Conservation (phyloP, 2,329 filamentous ascomycete species). For the Trichoderma sp. region DNA sequence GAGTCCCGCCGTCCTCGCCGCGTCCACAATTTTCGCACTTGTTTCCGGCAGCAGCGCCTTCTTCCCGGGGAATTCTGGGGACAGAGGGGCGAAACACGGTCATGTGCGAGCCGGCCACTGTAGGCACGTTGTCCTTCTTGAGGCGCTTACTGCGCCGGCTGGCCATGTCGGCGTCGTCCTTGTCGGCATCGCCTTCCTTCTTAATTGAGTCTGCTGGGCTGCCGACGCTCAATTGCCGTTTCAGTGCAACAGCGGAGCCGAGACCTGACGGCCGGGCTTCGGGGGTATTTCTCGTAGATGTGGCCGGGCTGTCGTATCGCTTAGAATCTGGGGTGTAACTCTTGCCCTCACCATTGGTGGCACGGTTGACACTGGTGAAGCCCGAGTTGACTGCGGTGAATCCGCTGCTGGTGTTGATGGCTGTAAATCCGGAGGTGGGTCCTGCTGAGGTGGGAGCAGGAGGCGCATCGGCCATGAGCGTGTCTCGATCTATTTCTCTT, state of each 20-base stretch:
- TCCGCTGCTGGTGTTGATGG: constrained; percentile 58
- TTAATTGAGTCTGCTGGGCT: constrained; percentile 45
- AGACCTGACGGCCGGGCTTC: constrained; percentile 57
- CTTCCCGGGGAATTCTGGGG: constrained; percentile 60
- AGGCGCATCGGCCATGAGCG: constrained; percentile 46
- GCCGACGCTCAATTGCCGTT: constrained; percentile 69
- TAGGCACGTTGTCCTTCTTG: constrained; percentile 76
- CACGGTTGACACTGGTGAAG: constrained; percentile 65
- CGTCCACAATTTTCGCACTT: constrained; percentile 86
- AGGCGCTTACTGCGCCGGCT: constrained; percentile 88
- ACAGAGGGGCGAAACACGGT: constrained; percentile 82
- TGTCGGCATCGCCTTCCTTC: constrained; percentile 47
- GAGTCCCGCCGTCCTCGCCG: constrained; percentile 65
- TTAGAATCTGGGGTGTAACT: constrained; percentile 59
- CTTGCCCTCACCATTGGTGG: constrained; percentile 47
- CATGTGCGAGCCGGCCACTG: constrained; percentile 95
- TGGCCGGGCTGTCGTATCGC: constrained; percentile 58
- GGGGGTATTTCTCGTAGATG: constrained; percentile 62
- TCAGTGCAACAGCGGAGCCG: constrained; percentile 60
- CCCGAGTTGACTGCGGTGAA: constrained; percentile 72
- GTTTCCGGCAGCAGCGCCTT: constrained; percentile 47
- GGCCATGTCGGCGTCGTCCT: constrained; percentile 60
- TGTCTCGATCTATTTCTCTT: constrained; percentile 47
- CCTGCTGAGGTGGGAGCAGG: constrained; percentile 30
- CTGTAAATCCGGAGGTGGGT: constrained; percentile 48